Evolutionary conservation across 306 rosid species (phyloP), one percentile per base, ranked within the genome.

Genomic region (Quercus engelmannii): DNA sequence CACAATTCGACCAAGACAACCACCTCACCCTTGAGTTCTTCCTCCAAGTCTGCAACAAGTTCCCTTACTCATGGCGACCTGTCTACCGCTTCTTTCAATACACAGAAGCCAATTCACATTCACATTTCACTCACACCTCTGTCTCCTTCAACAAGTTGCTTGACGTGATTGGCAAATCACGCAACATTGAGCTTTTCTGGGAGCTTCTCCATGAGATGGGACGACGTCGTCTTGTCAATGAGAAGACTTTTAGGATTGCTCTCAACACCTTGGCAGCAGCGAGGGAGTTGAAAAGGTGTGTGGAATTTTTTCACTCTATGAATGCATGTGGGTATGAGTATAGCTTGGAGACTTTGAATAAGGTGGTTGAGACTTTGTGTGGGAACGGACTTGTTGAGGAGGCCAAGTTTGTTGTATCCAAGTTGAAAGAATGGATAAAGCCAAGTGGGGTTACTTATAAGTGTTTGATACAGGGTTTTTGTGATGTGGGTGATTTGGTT

Each of bases 41-140:
- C 87, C 92, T 94, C 43, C 98, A 90, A 33, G 97, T 92, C 25
- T 92, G 97, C 93, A 94, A 92, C 88, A 78, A 71, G 2, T 92
- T 92, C 83, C 97, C 97, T 4, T 79, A 67, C 49, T 91, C 97
- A 77, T 94, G 98, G 98, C 86, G 91, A 26, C 98, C 97, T 65
- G 88, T 94, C 35, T 90, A 87, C 75, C 85, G 80, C 41, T 88
- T 94, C 87, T 92, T 80, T 85, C 83, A 68, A 17, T 91, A 64
- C 89, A 80, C 91, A 0, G 80, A 82, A 3, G 17, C 77, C 19
- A 18, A 67, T 46, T 90, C 93, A 6, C 4, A 4, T 8, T 91
- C 93, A 12, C 4, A 7, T 8, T 91, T 94, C 86, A 9, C 26
- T 2, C 97, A 94, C 78, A 76, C 93, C 80, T 35, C 89, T 0